Conservation (phyloP, 2,329 filamentous ascomycete species). For the Calonectria multiphialidica region DNA sequence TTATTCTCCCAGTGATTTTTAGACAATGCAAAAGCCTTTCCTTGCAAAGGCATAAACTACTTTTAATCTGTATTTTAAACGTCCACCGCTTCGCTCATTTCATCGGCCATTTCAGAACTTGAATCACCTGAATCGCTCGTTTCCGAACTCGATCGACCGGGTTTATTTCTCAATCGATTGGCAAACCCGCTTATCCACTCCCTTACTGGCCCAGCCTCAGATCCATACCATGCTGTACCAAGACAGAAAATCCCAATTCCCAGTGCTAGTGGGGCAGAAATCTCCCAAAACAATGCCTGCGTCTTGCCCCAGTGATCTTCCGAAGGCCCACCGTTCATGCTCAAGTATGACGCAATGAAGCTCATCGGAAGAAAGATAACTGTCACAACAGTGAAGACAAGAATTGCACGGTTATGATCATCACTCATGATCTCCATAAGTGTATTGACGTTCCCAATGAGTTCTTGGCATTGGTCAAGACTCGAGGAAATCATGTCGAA, state of each 20-base stretch:
- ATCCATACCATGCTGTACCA: neutral
- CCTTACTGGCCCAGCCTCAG: neutral
- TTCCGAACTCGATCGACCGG: too few relatives aligned
- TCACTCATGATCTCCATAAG: slow-evolving; percentile 3
- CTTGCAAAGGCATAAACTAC: too few relatives aligned
- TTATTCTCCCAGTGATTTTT: too few relatives aligned
- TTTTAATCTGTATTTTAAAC: too few relatives aligned
- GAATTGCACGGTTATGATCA: neutral
- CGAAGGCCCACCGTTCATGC: slow-evolving; percentile 2
- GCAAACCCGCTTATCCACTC: neutral
- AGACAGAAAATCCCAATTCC: slow-evolving; percentile 6
- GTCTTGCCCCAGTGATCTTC: neutral
- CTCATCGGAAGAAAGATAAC: neutral
- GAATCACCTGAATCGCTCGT: too few relatives aligned
- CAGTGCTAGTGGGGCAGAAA: neutral
- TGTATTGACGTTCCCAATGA: neutral
- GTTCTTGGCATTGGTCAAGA: neutral
- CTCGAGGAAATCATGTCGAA: neutral
- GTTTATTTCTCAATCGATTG: neutral
- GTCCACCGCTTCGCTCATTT: too few relatives aligned
- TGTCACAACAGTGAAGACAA: neutral
- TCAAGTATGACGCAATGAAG: slow-evolving; percentile 1
- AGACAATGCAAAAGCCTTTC: too few relatives aligned
- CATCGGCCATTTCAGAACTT: too few relatives aligned
- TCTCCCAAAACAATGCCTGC: neutral